Conservation (phyloP, 2,329 filamentous ascomycete species). For the Ophiosphaerella korrae region DNA sequence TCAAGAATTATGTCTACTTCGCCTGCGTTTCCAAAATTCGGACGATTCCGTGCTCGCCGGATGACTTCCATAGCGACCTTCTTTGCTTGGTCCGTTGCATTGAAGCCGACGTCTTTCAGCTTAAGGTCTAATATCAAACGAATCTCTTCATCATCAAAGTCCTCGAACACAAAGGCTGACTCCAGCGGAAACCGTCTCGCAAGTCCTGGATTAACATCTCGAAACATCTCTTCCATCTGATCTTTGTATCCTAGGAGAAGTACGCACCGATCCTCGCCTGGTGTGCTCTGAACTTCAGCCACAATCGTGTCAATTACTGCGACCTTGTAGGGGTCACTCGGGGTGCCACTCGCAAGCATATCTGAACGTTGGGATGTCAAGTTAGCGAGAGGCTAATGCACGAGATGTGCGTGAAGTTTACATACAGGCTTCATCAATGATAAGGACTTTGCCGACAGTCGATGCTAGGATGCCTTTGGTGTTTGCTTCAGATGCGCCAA, state of each 20-base stretch:
- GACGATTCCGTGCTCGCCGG: conserved; percentile 63
- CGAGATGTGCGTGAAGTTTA: too few species aligned
- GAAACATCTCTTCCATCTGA: conserved; percentile 73
- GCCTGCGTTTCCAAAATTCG: conserved; percentile 74
- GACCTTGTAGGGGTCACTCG: conserved; percentile 60
- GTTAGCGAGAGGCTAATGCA: too few species aligned
- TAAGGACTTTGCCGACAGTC: conserved; percentile 72
- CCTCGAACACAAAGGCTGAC: conserved; percentile 70
- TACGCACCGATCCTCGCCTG: conserved; percentile 74
- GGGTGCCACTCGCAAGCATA: conserved; percentile 56
- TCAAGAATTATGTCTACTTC: conserved; percentile 74
- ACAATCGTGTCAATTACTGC: conserved; percentile 77
- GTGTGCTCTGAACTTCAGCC: conserved; percentile 70
- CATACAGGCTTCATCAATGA: conserved; percentile 75
- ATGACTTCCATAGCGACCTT: conserved; percentile 63
- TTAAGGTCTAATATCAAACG: conserved; percentile 66
- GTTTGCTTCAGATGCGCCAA: conserved; percentile 72
- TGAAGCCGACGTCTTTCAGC: conserved; percentile 61
- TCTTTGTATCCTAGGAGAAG: conserved; percentile 73
- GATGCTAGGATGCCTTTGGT: conserved; percentile 74
- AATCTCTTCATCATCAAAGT: conserved; percentile 67
- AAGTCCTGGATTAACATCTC: conserved; percentile 74
- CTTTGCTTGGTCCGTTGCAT: conserved; percentile 58
- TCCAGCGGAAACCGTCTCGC: conserved; percentile 67
- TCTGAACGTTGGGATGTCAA: conserved; percentile 39